Base-by-base conservation (phyloP, 2,329 filamentous ascomycete genomes). In the Cladosporium sp. region DNA sequence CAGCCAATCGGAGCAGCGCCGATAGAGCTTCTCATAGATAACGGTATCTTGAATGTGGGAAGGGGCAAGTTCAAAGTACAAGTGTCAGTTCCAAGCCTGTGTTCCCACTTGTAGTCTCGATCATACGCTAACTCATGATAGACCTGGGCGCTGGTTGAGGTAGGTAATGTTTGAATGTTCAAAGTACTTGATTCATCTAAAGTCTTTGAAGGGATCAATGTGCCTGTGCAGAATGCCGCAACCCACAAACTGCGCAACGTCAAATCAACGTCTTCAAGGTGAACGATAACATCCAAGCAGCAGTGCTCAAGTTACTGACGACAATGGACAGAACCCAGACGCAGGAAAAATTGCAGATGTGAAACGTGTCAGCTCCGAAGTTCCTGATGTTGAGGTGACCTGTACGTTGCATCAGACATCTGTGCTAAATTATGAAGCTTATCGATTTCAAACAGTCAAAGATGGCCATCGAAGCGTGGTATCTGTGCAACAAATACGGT, bases 251-350 rank as follows among this genome's bases (percentile, higher is more conserved):
- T 7, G 63, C 56, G 3, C 65, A 67, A 44, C 54, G 63, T 8
- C 58, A 63, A 33, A 62, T 66, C 54, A 67, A 66, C 33, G 64
- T 67, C 6, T 54, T 66, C 46, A 60, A 64, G 56, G 59, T 58
- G 16, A 22, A 28, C 18, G 31, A 28, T 13, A 9, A 5, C n/a
- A 5, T 10, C 13, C 28, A 13, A 9, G 9, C 14, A n/a, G 44
- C 3, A 32, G 10, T 19, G 16, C 13, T 10, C 18, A 18, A 46
- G 16, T 42, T 3, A 32, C 40, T 48, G 16, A 61, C 48, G 50
- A 50, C 19, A 34, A 46, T 28, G 43, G 58, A 40, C 22, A 53
- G 43, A 34, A 58, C 32, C 51, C 53, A 19, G 51, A 58, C 3
- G 43, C 62, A 32, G 53, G 54, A 8, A 43, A 51, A 14, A 54